Conservation (phyloP, 1,284 basidiomycete species). For the Trichosporon sp. region DNA sequence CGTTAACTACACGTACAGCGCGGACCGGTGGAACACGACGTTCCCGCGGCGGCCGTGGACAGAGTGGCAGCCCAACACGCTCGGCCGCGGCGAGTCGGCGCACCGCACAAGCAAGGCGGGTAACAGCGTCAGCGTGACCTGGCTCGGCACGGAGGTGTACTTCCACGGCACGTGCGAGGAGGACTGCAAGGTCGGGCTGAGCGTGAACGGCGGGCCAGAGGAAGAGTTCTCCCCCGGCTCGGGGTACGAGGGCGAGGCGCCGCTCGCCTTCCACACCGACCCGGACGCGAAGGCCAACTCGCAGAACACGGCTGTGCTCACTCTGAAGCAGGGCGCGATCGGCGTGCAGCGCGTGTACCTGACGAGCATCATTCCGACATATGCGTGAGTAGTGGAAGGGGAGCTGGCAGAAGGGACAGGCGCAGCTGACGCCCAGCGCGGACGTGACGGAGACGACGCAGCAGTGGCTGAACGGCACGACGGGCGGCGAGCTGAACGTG, state of each 20-base stretch:
- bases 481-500: neutral
- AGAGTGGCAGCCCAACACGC: neutral
- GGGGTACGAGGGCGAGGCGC: neutral
- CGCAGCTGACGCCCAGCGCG: neutral
- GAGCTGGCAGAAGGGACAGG: no score
- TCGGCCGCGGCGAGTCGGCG: neutral
- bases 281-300: neutral
- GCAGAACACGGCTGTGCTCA: neutral
- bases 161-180: neutral
- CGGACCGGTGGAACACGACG: neutral
- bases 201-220: neutral
- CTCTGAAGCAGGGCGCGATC: neutral
- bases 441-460: neutral
- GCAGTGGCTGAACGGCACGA: neutral
- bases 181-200: neutral
- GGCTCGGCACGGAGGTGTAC: neutral
- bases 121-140: neutral
- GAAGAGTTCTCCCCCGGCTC: neutral
- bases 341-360: neutral
- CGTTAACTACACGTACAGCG: neutral
- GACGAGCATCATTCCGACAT: neutral
- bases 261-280: neutral
- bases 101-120: neutral
- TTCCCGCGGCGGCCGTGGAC: neutral
- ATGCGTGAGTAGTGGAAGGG: neutral